Evolutionary conservation across 179 eudicot species (phyloP), one percentile per base, ranked within the genome.

Genomic region (Silene vulgaris): DNA sequence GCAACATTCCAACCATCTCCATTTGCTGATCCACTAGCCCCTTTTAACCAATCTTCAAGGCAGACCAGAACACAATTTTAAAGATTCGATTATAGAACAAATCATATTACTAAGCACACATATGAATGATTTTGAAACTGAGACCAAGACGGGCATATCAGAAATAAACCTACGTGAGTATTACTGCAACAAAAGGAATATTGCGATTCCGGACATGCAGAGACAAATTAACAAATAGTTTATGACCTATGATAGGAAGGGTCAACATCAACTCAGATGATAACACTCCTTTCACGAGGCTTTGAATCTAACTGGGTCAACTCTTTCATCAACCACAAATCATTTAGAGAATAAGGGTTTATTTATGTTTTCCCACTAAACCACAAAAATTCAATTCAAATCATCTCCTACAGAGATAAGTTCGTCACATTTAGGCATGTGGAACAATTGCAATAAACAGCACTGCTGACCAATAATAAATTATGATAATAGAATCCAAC

Each of bases 31-130:
- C 87, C 82, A 64, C 88, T 86, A 59, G 89, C 80, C 70, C 88
- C 93, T 73, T 81, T 88, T 79, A 85, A 85, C 98, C 97, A 93
- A 80, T 88, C 98, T 93, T 64, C 73, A 79, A 79, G 62, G 62
- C 45, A 50, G 62, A 73, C 23, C 65, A 65, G 66, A 12, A 74
- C 17, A 26, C 43, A 28, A 70, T 23, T 11, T 50, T 71, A 19
- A 64, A 74, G 5, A 40, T 14, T 26, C 32, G 16, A 40, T 30
- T n/a, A 37, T 1, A 73, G 8, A 6, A 50, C 69, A 23, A 72
- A 48, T 19, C 50, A 69, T 50, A 66, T 57, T 21, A 67, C 29
- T 14, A 20, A 68, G 75, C 75, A 72, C 48, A 32, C 50, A 52
- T 12, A 17, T 50, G 21, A 26, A 13, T 26, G 14, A 45, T 8